Evolutionary conservation across 1,139 yeast genomes (phyloP).

Genomic region (Hanseniaspora uvarum): DNA sequence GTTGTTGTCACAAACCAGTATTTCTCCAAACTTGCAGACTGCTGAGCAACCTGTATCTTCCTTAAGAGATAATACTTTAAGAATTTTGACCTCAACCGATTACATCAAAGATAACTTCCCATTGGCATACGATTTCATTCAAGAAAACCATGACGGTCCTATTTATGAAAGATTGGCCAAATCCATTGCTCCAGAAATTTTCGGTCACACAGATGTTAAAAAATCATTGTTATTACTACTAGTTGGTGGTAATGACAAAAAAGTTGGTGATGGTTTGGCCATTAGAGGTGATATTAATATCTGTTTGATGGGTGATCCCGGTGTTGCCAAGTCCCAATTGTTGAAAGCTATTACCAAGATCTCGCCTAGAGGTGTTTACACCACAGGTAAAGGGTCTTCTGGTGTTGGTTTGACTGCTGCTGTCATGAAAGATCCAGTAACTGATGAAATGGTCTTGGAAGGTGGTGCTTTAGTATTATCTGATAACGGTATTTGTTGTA

Average conservation of each 20-base stretch:
- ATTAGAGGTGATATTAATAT: slow-evolving; percentile 96
- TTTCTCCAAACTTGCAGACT: neutral
- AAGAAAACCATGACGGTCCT: slow-evolving; percentile 31
- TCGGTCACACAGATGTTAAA: slow-evolving; percentile 86
- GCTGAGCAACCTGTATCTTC: neutral
- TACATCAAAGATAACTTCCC: slow-evolving; percentile 9
- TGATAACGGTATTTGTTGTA: slow-evolving; percentile 96
- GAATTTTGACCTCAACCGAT: neutral
- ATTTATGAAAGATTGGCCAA: slow-evolving; percentile 71
- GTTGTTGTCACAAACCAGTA: neutral
- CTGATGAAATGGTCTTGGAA: slow-evolving; percentile 96
- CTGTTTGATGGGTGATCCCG: slow-evolving; percentile 98
- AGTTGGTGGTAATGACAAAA: slow-evolving; percentile 93
- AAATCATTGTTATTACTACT: slow-evolving; percentile 74
- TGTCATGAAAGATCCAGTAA: slow-evolving; percentile 95
- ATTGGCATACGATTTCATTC: slow-evolving; percentile 4
- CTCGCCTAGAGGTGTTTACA: slow-evolving; percentile 94
- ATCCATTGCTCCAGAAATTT: slow-evolving; percentile 96
- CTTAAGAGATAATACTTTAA: slow-evolving; percentile 58
- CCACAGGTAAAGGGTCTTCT: slow-evolving; percentile 97
- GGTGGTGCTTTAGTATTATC: slow-evolving; percentile 97
- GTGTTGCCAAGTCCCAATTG: slow-evolving; percentile 97
- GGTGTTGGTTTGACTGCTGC: slow-evolving; percentile 99
- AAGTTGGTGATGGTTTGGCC: slow-evolving; percentile 90
- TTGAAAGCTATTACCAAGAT: slow-evolving; percentile 83